Conservation (phyloP, 1,284 basidiomycete genomes). For the Ceratobasidium sp. region DNA sequence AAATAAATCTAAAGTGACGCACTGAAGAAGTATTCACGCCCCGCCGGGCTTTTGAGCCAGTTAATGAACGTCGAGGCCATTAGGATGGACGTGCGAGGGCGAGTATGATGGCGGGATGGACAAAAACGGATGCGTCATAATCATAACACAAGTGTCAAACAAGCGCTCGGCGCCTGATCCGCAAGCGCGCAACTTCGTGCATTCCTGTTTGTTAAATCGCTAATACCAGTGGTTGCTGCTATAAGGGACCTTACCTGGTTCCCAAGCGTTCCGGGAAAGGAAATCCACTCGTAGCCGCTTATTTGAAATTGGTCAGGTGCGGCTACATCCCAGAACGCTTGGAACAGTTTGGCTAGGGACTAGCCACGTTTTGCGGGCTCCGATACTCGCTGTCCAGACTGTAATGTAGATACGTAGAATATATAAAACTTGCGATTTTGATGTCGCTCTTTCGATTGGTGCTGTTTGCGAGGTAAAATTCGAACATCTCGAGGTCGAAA, state of each 20-base stretch:
- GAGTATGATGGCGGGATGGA: slow-evolving; percentile 13
- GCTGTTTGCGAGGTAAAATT: neutral
- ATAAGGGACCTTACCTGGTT: no score
- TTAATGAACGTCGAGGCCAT: slow-evolving; percentile 86
- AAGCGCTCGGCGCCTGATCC: neutral
- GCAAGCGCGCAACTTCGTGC: no score
- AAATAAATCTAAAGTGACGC: slow-evolving; percentile 55
- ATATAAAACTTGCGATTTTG: slow-evolving; percentile 11
- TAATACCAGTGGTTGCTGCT: no score
- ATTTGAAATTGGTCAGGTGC: no score
- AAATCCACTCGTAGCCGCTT: no score
- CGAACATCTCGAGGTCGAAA: slow-evolving; percentile 11
- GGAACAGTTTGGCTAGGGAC: slow-evolving; percentile 15
- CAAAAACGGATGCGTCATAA: slow-evolving; percentile 31
- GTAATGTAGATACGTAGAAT: neutral
- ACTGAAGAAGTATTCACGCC: slow-evolving; percentile 95
- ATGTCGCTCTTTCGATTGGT: slow-evolving; percentile 20
- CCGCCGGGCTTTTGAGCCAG: slow-evolving; percentile 90
- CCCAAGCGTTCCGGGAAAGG: no score
- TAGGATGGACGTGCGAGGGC: slow-evolving; percentile 12
- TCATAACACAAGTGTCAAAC: neutral
- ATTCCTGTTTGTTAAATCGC: no score
- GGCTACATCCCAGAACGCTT: slow-evolving; percentile 3
- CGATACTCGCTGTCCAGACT: neutral
- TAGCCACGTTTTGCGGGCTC: neutral